phyloP scores from a whole-genome alignment of 2,329 filamentous ascomycete species.

The Macrophomina phaseolina region DNA sequence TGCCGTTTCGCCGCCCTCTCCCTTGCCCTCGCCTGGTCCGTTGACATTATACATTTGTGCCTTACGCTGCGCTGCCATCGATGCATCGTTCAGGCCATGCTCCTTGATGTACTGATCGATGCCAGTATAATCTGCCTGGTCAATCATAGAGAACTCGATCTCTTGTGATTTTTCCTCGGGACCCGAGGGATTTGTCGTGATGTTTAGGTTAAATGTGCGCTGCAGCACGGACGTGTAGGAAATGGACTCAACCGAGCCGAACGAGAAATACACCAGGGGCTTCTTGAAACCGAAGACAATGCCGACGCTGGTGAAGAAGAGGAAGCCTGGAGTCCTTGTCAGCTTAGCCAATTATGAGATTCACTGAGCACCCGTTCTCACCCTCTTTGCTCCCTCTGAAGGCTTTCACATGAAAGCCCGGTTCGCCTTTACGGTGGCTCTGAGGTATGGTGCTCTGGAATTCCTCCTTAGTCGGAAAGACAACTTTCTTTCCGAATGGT shows the following conservation, averaged over 20 bases:
- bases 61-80: slow-evolving; percentile 63
- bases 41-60: slow-evolving; percentile 66
- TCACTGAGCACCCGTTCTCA: slow-evolving; percentile 36
- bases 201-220: slow-evolving; percentile 69
- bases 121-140: slow-evolving; percentile 66
- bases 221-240: slow-evolving; percentile 69
- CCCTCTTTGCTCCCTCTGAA: slow-evolving; percentile 70
- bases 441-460: slow-evolving; percentile 66
- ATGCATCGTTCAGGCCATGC: slow-evolving; percentile 67
- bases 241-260: slow-evolving; percentile 63
- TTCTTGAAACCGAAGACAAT: slow-evolving; percentile 71
- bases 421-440: slow-evolving; percentile 66
- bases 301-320: slow-evolving; percentile 66
- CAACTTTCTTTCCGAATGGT: slow-evolving; percentile 52
- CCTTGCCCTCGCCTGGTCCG: slow-evolving; percentile 36
- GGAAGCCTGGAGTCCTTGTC: slow-evolving; percentile 55
- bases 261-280: slow-evolving; percentile 66
- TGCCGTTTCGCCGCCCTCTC: slow-evolving; percentile 27
- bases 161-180: slow-evolving; percentile 54
- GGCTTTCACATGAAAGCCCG: slow-evolving; percentile 68
- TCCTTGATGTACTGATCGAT: slow-evolving; percentile 68
- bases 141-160: slow-evolving; percentile 69
- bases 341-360: not conserved
- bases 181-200: slow-evolving; percentile 35
- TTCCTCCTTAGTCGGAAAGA: slow-evolving; percentile 61